Conservation (phyloP, 352 stramenopile genomes). For the Phytopythium kandeliae region DNA sequence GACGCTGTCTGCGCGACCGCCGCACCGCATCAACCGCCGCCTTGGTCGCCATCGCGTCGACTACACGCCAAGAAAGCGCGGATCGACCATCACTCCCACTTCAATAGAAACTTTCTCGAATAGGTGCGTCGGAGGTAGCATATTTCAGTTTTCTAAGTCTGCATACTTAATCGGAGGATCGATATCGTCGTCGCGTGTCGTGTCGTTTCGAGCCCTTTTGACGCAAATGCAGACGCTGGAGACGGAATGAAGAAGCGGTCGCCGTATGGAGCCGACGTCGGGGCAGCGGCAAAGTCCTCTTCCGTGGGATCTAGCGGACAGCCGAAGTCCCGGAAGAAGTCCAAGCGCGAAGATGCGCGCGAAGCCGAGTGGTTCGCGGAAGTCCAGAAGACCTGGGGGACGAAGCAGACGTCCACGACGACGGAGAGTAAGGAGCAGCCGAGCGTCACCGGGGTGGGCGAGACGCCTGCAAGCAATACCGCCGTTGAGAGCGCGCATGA, state of each 20-base stretch:
- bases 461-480: not conserved
- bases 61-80: not conserved
- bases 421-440: not conserved
- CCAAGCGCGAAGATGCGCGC: conserved; percentile 3
- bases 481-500: not conserved
- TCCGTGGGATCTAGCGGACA: not conserved
- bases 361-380: conserved; percentile 2
- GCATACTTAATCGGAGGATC: not conserved
- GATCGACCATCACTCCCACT: not conserved
- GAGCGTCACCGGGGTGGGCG: not conserved
- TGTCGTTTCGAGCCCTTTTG: not conserved
- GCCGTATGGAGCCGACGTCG: conserved; percentile 24
- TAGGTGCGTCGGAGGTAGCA: too few relatives aligned
- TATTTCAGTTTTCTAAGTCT: too few relatives aligned
- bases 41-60: too few relatives aligned
- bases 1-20: not conserved
- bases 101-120: not conserved
- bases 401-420: not conserved
- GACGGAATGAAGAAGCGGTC: conserved; percentile 30
- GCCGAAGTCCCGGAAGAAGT: conserved; percentile 1
- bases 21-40: not conserved
- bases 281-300: conserved; percentile 4
- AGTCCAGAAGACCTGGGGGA: conserved; percentile 11
- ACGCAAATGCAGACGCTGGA: not conserved
- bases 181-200: not conserved